A percentile compares a stretch with the other conserved stretches of the same genome.
phyloP scores from a whole-genome alignment of 2,329 filamentous ascomycete species.

The Cryphonectria naterciae region DNA sequence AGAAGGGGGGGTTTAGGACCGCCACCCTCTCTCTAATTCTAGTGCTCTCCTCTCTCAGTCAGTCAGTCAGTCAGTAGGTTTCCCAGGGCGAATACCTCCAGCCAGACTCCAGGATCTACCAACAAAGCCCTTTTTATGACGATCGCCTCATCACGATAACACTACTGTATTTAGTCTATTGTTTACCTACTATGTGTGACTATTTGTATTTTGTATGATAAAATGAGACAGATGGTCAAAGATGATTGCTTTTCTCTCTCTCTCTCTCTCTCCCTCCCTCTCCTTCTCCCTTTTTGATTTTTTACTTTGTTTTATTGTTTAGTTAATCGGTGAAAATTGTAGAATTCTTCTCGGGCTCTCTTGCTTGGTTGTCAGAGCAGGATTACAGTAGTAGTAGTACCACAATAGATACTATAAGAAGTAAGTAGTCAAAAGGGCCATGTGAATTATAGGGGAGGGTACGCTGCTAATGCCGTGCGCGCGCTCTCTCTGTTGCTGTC shows the following conservation, averaged over 20 bases:
- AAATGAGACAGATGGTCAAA: not conserved
- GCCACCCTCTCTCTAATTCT: not conserved
- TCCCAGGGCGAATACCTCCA: no score
- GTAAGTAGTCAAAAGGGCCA: not conserved
- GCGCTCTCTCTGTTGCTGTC: not conserved
- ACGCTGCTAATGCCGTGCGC: not conserved
- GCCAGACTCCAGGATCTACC: not conserved
- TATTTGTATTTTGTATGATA: not conserved
- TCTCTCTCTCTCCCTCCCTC: no score
- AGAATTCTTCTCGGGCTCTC: no score
- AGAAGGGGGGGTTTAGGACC: not conserved
- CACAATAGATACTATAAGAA: no score
- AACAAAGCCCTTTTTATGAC: not conserved
- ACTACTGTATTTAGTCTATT: not conserved
- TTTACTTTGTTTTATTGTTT: no score
- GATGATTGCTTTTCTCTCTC: not conserved
- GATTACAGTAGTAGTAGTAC: not conserved
- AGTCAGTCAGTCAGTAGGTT: no score
- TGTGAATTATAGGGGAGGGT: slow-evolving; percentile 1
- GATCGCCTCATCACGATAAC: not conserved
- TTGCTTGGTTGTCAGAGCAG: not conserved
- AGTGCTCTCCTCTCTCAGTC: not conserved
- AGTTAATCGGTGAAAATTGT: not conserved
- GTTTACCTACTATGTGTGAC: not conserved
- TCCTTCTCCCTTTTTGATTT: no score